Percentiles rank a stretch among this genome's conserved stretches.
Evolutionary conservation across 2,329 filamentous ascomycete genomes (phyloP).

Genomic region (Diaporthe humulicola): DNA sequence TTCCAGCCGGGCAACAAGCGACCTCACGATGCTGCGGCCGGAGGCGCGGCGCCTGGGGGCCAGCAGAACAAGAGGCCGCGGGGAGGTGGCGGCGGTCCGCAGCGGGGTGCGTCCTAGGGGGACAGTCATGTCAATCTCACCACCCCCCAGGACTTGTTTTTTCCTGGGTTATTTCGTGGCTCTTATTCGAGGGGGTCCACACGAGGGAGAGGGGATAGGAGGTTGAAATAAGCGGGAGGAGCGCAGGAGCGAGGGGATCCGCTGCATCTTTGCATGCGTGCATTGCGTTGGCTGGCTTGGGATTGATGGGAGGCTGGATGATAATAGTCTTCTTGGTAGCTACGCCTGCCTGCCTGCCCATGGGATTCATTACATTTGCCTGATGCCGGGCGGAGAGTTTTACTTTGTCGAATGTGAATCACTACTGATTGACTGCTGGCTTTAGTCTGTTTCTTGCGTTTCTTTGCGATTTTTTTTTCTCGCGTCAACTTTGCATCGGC

Average conservation of each 20-base stretch:
- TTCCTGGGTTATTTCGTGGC: no score
- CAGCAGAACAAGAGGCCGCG: constrained; percentile 51
- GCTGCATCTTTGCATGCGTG: background rate
- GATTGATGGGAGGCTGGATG: background rate
- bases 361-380: background rate
- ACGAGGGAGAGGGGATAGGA: no score
- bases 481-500: constrained; percentile 5
- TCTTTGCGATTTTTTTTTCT: background rate
- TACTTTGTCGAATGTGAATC: constrained; percentile 11
- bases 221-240: background rate
- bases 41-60: constrained; percentile 44
- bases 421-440: background rate
- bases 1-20: constrained; percentile 69
- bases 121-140: background rate
- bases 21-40: constrained; percentile 59
- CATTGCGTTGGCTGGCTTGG: background rate
- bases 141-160: no score
- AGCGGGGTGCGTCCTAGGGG: constrained; percentile 15
- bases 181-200: no score
- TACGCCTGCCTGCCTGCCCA: background rate
- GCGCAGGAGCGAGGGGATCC: background rate
- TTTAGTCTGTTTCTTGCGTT: background rate
- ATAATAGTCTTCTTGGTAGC: background rate
- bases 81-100: constrained; percentile 46
- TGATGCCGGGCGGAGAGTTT: background rate